A percentile compares a stretch with the other conserved stretches of the same genome.
phyloP scores from a whole-genome alignment of 163 green algal genomes.

The Scenedesmus sp. region DNA sequence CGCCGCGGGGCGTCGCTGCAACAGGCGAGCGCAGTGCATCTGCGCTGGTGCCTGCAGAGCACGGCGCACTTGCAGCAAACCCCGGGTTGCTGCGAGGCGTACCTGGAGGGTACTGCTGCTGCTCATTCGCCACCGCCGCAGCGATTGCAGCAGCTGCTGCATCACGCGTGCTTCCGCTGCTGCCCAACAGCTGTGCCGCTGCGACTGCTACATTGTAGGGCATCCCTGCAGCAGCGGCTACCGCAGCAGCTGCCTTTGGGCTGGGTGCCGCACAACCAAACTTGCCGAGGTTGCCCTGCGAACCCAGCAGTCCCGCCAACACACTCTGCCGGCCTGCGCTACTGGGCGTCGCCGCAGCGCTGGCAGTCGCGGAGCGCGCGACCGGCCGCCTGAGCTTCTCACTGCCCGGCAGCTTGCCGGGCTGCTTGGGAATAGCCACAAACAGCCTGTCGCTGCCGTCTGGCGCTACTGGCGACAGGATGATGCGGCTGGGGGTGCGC shows the following conservation, averaged over 20 bases:
- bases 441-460: conserved; percentile 45
- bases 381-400: conserved; percentile 24
- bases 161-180: conserved; percentile 21
- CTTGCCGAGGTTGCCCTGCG: conserved; percentile 4
- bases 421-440: conserved; percentile 44
- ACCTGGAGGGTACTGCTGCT: conserved; percentile 15
- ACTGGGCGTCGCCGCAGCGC: not conserved
- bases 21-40: conserved; percentile 11
- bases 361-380: not conserved
- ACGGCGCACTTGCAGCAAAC: not conserved
- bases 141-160: conserved; percentile 29
- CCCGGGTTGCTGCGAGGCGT: not conserved
- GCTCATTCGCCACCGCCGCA: conserved; percentile 2
- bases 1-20: not conserved
- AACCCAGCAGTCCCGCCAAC: not conserved
- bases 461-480: conserved; percentile 44
- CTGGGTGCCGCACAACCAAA: not conserved
- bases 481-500: conserved; percentile 49
- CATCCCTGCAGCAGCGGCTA: conserved; percentile 36
- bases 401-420: too few species aligned
- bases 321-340: not conserved
- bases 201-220: conserved; percentile 45
- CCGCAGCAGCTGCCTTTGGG: conserved; percentile 46
- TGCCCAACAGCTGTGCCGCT: conserved; percentile 45
- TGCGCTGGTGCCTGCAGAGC: not conserved